A percentile compares a stretch with the other conserved stretches of the same genome.
phyloP scores from a whole-genome alignment of 2,329 filamentous ascomycete genomes.

The Monilinia fructigena region DNA sequence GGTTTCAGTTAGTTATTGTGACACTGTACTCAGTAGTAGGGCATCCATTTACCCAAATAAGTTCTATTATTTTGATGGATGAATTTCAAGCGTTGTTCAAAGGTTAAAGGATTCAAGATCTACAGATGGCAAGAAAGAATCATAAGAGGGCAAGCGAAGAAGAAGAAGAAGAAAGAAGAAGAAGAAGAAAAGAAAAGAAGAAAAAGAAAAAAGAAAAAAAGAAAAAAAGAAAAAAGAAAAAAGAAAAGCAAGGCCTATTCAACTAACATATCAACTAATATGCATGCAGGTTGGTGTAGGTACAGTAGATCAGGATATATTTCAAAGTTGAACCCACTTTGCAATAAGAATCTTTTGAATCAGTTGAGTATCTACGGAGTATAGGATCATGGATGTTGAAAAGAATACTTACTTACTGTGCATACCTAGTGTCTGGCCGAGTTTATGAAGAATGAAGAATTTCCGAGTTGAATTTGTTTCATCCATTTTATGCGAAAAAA shows the following conservation, averaged over 20 bases:
- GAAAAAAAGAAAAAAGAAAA: no score
- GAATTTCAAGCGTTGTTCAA: background rate
- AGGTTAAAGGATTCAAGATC: background rate
- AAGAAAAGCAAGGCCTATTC: no score
- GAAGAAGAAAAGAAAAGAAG: no score
- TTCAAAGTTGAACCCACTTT: background rate
- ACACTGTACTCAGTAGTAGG: background rate
- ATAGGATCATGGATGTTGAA: background rate
- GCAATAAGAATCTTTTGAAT: background rate
- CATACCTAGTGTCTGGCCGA: no score
- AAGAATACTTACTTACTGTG: no score
- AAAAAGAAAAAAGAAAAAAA: no score
- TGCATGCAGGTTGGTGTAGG: background rate
- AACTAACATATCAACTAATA: no score
- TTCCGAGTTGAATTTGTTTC: slow-evolving; percentile 8
- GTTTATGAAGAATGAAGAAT: slow-evolving; percentile 6
- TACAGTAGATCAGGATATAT: background rate
- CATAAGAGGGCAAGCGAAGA: background rate
- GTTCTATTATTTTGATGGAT: background rate
- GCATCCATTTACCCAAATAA: background rate
- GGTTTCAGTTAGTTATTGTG: slow-evolving; percentile 6
- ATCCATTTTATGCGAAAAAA: slow-evolving; percentile 1
- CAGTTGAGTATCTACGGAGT: background rate
- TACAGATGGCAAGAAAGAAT: background rate
- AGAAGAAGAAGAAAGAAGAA: no score